A percentile compares a stretch with the other conserved stretches of the same genome.
phyloP scores from a whole-genome alignment of 2,329 filamentous ascomycete species.

The Blastomyces silverae region DNA sequence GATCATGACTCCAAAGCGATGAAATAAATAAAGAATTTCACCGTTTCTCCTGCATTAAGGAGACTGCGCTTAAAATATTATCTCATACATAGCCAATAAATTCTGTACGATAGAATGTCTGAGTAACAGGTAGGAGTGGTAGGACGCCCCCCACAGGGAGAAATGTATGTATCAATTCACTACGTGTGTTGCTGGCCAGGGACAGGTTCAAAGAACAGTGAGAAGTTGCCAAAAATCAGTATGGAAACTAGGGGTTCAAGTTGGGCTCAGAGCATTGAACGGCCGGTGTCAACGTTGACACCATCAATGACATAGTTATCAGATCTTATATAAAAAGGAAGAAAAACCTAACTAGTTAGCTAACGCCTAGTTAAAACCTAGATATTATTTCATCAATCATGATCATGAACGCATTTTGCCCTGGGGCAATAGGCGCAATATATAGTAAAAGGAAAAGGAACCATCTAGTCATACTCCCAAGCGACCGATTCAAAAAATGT shows the following conservation, averaged over 20 bases:
- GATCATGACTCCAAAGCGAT: too few species aligned
- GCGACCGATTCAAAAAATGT: background rate
- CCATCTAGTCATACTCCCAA: conserved; percentile 1
- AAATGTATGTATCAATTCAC: conserved; percentile 24
- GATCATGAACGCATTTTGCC: conserved; percentile 7
- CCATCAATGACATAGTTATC: background rate
- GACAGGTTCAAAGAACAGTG: conserved; percentile 20
- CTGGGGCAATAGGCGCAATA: background rate
- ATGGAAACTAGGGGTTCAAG: too few species aligned
- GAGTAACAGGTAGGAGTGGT: conserved; percentile 24
- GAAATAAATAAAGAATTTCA: too few species aligned
- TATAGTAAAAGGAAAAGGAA: background rate
- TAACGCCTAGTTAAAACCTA: background rate
- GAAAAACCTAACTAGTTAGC: background rate
- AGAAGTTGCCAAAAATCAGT: too few species aligned
- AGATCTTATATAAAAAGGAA: background rate
- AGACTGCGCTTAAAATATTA: too few species aligned
- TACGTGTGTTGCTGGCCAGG: conserved; percentile 23
- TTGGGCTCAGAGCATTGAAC: too few species aligned
- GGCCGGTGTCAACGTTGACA: too few species aligned
- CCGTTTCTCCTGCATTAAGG: too few species aligned
- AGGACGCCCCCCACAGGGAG: too few species aligned
- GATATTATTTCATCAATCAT: background rate
- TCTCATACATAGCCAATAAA: too few species aligned
- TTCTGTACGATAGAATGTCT: too few species aligned